Percentiles rank a stretch among this genome's conserved stretches.
These are phyloP conservation scores for Fusarium illudens DNA, from an alignment of 2,329 filamentous ascomycete species.

Conservation along the genomic window DNA sequence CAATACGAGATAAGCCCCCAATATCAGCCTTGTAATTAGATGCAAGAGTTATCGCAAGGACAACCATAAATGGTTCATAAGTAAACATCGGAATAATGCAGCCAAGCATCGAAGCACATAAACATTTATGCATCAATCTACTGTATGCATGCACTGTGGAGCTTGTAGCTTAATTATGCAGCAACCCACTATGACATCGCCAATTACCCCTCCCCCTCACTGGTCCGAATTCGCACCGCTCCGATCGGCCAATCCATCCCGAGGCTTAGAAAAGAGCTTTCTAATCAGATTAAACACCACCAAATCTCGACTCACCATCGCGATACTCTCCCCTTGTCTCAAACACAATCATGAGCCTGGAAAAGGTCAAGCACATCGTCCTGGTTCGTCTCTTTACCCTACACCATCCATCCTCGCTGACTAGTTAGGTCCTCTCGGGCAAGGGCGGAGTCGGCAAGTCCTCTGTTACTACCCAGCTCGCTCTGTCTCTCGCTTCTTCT, in stretches of 20 bases:
- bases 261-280: slow-evolving; percentile 43
- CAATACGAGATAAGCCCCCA: background rate
- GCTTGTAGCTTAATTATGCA: slow-evolving; percentile 5
- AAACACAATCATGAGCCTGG: slow-evolving; percentile 49
- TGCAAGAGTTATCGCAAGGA: too few species aligned
- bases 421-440: slow-evolving; percentile 78
- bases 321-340: background rate
- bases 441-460: slow-evolving; percentile 99
- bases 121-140: too few species aligned
- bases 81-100: too few species aligned
- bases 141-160: background rate
- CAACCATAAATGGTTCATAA: too few species aligned
- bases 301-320: background rate
- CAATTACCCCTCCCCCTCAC: background rate
- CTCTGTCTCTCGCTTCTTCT: slow-evolving; percentile 83
- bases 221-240: slow-evolving; percentile 12
- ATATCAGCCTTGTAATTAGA: too few species aligned
- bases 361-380: slow-evolving; percentile 78
- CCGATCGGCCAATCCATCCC: slow-evolving; percentile 30
- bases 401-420: slow-evolving; percentile 17
- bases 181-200: slow-evolving; percentile 15
- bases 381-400: slow-evolving; percentile 61
- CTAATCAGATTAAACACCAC: slow-evolving; percentile 40
- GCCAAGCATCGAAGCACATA: too few species aligned
- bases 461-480: slow-evolving; percentile 95